A percentile compares a stretch with the other conserved stretches of the same genome.
These are phyloP conservation scores for Beauveria rudraprayagi DNA, from an alignment of 2,329 filamentous ascomycete genomes.

Conservation along the genomic window DNA sequence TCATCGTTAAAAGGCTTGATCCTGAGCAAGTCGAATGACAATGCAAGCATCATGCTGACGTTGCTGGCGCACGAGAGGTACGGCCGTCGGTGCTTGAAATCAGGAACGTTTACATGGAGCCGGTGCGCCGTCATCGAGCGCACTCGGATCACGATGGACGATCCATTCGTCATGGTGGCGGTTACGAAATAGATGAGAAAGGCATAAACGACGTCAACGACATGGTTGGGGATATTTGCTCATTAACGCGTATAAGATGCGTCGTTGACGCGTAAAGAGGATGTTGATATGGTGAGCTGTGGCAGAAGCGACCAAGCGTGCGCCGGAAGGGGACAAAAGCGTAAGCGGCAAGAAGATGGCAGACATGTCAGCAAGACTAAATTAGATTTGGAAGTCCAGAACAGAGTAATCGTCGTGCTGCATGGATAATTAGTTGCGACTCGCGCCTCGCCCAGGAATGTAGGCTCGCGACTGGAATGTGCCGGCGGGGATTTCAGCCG, in stretches of 20 bases:
- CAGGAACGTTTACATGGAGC: neutral
- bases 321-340: neutral
- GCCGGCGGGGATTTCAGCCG: neutral
- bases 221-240: neutral
- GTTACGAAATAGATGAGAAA: neutral
- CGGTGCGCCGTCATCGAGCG: neutral
- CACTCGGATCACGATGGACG: neutral
- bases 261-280: neutral
- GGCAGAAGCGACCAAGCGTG: neutral
- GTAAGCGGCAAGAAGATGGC: neutral
- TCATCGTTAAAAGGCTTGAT: neutral
- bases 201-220: neutral
- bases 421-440: neutral
- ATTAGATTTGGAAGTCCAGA: neutral
- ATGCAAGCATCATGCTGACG: neutral
- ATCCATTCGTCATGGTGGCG: conserved; percentile 8
- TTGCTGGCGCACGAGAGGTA: neutral
- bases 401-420: neutral
- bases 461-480: conserved; percentile 1
- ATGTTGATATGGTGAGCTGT: neutral
- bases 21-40: neutral
- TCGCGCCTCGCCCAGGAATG: conserved; percentile 5
- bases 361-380: neutral
- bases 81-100: neutral
- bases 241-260: neutral